Percentiles rank a stretch among this genome's conserved stretches.
Conservation (phyloP, 768 basidiomycete genomes). For the Pleurotus djamor region DNA sequence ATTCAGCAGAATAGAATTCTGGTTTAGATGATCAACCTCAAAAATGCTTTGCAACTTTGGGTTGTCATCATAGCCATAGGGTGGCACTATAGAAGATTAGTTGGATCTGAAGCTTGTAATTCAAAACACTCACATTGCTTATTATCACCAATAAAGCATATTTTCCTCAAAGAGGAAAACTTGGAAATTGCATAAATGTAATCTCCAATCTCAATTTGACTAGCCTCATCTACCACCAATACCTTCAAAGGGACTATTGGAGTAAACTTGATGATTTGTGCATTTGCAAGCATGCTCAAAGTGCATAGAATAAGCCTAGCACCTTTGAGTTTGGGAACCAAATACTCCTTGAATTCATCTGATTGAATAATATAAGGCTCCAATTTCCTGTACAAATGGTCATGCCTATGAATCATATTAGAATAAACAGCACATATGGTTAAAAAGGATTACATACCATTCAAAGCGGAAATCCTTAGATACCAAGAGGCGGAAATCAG, state of each 20-base stretch:
- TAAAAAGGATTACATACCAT: slow-evolving; percentile 43
- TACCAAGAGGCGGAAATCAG: slow-evolving; percentile 66
- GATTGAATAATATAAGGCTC: slow-evolving; percentile 51
- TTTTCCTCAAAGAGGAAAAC: slow-evolving; percentile 43
- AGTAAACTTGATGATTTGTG: slow-evolving; percentile 22
- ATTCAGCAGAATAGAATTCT: slow-evolving; percentile 53
- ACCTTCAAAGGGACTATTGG: slow-evolving; percentile 38
- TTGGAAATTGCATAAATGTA: slow-evolving; percentile 41
- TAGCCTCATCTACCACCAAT: slow-evolving; percentile 66
- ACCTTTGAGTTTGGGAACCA: slow-evolving; percentile 14
- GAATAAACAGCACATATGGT: slow-evolving; percentile 5
- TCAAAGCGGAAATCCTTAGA: slow-evolving; percentile 61
- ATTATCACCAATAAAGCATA: slow-evolving; percentile 64
- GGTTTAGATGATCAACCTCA: slow-evolving; percentile 62
- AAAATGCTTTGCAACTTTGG: slow-evolving; percentile 71
- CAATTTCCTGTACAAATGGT: slow-evolving; percentile 64
- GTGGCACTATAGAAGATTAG: slow-evolving; percentile 56
- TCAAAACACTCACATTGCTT: slow-evolving; percentile 51
- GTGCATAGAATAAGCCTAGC: slow-evolving; percentile 73
- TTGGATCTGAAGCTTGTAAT: slow-evolving; percentile 10
- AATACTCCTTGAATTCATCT: slow-evolving; percentile 24
- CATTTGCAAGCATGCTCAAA: slow-evolving; percentile 68
- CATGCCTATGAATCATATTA: slow-evolving; percentile 57
- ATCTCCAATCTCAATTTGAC: slow-evolving; percentile 53
- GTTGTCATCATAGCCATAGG: slow-evolving; percentile 72